These are phyloP conservation scores for Colletotrichum sp. DNA, from an alignment of 2,329 filamentous ascomycete genomes.

Conservation along the genomic window DNA sequence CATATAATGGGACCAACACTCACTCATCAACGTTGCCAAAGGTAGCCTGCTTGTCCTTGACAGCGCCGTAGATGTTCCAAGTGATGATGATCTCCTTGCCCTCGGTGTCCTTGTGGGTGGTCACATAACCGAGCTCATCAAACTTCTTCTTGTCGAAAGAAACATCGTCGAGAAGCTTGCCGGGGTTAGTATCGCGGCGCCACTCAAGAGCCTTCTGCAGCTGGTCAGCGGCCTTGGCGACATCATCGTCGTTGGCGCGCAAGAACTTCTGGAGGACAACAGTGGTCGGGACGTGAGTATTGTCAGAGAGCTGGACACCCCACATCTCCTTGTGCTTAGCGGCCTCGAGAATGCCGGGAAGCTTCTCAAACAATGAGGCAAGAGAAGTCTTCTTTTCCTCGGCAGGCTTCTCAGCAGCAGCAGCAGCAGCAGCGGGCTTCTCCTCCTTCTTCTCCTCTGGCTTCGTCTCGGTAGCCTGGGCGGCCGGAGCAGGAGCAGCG, in stretches of 20 bases:
- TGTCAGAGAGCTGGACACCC: conserved; percentile 72
- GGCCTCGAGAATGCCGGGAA: conserved; percentile 62
- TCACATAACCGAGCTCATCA: conserved; percentile 80
- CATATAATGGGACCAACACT: conserved; percentile 35
- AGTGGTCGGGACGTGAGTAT: conserved; percentile 73
- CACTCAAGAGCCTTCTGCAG: conserved; percentile 81
- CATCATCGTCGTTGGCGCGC: conserved; percentile 82
- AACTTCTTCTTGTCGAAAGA: conserved; percentile 76
- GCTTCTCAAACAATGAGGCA: conserved; percentile 59
- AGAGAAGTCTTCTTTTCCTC: conserved; percentile 44
- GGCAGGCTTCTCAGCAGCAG: conserved; percentile 12
- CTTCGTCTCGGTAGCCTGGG: conserved; percentile 20
- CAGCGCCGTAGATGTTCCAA: conserved; percentile 92
- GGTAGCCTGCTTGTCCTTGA: conserved; percentile 82
- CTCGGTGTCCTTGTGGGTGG: conserved; percentile 65
- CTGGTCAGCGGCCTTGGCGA: conserved; percentile 77
- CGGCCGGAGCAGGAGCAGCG: conserved; percentile 22
- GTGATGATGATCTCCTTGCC: conserved; percentile 72
- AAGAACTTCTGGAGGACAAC: conserved; percentile 93
- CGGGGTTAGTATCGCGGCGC: conserved; percentile 78
- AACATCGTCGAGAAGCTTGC: conserved; percentile 66
- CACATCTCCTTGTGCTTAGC: conserved; percentile 81
- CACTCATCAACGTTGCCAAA: conserved; percentile 85
- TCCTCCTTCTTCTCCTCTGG: conserved; percentile 29
- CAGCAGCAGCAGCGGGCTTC: conserved; percentile 10